A percentile compares a stretch with the other conserved stretches of the same genome.
These are phyloP conservation scores for Starmera amethionina DNA, from an alignment of 805 yeast genomes.

Conservation along the genomic window DNA sequence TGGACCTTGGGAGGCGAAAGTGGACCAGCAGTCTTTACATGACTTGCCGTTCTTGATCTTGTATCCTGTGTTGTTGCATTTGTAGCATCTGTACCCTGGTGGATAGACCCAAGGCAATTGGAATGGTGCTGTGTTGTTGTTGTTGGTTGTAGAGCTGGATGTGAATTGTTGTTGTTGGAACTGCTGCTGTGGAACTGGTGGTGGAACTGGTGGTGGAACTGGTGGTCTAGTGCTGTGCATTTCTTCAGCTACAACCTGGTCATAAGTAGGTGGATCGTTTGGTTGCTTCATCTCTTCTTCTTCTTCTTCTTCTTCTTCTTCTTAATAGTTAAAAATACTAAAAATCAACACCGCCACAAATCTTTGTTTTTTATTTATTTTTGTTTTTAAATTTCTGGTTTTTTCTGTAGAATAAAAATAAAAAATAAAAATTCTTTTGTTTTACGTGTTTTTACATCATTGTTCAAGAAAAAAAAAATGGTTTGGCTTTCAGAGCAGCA, in stretches of 20 bases:
- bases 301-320: neutral
- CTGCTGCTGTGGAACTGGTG: neutral
- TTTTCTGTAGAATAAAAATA: too few species aligned
- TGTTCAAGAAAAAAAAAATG: too few species aligned
- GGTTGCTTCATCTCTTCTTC: neutral
- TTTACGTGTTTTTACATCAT: too few species aligned
- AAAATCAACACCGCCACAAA: neutral
- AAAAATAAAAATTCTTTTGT: too few species aligned
- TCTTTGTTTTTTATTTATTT: too few species aligned
- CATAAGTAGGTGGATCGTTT: slow-evolving; percentile 35
- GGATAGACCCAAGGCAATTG: slow-evolving; percentile 63
- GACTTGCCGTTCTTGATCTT: slow-evolving; percentile 47
- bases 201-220: slow-evolving; percentile 1
- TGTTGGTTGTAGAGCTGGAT: neutral
- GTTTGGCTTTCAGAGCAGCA: slow-evolving; percentile 73
- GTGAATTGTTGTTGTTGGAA: neutral
- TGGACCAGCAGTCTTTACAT: slow-evolving; percentile 64
- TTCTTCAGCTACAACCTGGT: slow-evolving; percentile 28
- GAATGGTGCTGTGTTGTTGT: neutral
- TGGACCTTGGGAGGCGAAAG: slow-evolving; percentile 32
- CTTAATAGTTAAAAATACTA: too few species aligned
- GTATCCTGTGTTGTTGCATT: slow-evolving; percentile 69
- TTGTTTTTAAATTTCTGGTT: too few species aligned
- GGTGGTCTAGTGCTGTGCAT: slow-evolving; percentile 9
- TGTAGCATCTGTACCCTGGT: slow-evolving; percentile 44